Evolutionary conservation across 306 rosid genomes (phyloP).

Genomic region (Cucurbita ficifolia): DNA sequence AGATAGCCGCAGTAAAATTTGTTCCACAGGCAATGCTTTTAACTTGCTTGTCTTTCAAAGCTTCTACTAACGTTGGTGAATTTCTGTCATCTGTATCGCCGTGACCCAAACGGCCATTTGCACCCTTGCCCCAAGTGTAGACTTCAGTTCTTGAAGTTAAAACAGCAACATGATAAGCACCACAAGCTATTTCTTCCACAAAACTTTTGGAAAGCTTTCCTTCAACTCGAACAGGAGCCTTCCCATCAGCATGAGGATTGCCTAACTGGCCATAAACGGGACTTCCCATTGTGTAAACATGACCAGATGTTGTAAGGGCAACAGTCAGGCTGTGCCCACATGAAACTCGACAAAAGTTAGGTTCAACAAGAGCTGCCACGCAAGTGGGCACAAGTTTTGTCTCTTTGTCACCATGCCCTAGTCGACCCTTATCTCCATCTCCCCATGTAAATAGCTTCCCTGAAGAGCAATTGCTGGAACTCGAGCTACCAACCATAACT

Average conservation of each 20-base stretch:
- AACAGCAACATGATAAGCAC: slow-evolving; percentile 91
- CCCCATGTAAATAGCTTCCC: slow-evolving; percentile 99
- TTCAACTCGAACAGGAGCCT: slow-evolving; percentile 63
- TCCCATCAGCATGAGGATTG: slow-evolving; percentile 82
- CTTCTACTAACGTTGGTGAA: slow-evolving; percentile 71
- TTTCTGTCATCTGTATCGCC: slow-evolving; percentile 79
- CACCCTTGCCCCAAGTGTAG: slow-evolving; percentile 98
- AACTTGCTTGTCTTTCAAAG: slow-evolving; percentile 89
- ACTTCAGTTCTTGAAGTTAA: slow-evolving; percentile 95
- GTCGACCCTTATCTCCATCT: slow-evolving; percentile 97
- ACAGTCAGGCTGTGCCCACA: slow-evolving; percentile 95
- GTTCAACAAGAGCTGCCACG: slow-evolving; percentile 86
- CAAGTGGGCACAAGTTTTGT: slow-evolving; percentile 95
- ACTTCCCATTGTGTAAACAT: slow-evolving; percentile 94
- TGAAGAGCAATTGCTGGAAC: slow-evolving; percentile 95
- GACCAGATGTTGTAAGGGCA: slow-evolving; percentile 83
- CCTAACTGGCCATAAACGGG: slow-evolving; percentile 95
- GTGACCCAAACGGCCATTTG: slow-evolving; percentile 97
- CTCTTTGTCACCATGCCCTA: slow-evolving; percentile 98
- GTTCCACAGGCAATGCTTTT: slow-evolving; percentile 91
- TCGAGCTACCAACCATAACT: slow-evolving; percentile 95
- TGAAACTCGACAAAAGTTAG: slow-evolving; percentile 80
- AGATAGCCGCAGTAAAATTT: slow-evolving; percentile 87
- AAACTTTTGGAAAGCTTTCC: slow-evolving; percentile 71
- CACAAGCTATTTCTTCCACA: slow-evolving; percentile 98